These are phyloP conservation scores for Penicillium sp. DNA, from an alignment of 2,329 filamentous ascomycete genomes.

Conservation along the genomic window DNA sequence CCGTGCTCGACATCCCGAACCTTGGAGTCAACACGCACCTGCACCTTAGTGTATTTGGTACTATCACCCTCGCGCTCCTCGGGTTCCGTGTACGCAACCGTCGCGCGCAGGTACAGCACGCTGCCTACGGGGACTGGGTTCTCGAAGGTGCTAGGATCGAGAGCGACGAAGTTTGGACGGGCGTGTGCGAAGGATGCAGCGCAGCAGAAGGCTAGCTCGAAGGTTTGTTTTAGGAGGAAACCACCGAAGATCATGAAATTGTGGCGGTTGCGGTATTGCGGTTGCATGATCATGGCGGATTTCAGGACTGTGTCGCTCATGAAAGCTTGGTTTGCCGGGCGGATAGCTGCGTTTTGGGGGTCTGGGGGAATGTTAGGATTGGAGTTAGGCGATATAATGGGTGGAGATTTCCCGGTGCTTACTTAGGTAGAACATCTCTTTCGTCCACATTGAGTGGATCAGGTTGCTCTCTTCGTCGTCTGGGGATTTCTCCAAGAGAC, in stretches of 20 bases:
- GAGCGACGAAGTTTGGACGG: slow-evolving; percentile 67
- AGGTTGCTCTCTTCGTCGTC: slow-evolving; percentile 69
- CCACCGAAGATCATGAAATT: slow-evolving; percentile 79
- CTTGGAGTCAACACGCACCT: slow-evolving; percentile 69
- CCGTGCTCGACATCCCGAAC: slow-evolving; percentile 71
- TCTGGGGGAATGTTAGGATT: slow-evolving; percentile 36
- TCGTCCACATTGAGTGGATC: slow-evolving; percentile 72
- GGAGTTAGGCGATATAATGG: neutral
- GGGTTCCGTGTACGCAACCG: slow-evolving; percentile 69
- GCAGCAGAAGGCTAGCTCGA: slow-evolving; percentile 73
- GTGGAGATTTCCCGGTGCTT: slow-evolving; percentile 13
- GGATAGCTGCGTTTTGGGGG: slow-evolving; percentile 53
- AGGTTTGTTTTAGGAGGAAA: slow-evolving; percentile 70
- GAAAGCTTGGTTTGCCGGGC: slow-evolving; percentile 57
- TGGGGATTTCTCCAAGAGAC: slow-evolving; percentile 64
- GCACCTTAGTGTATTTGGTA: slow-evolving; percentile 59
- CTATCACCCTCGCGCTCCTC: slow-evolving; percentile 44
- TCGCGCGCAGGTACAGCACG: slow-evolving; percentile 70
- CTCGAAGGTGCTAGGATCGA: slow-evolving; percentile 72
- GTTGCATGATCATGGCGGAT: slow-evolving; percentile 72
- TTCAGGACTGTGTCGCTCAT: slow-evolving; percentile 64
- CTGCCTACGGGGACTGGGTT: slow-evolving; percentile 73
- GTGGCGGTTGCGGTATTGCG: slow-evolving; percentile 67
- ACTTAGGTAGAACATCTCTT: slow-evolving; percentile 62
- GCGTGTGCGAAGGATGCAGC: slow-evolving; percentile 68